These are phyloP conservation scores for Cytospora paraplurivora DNA, from an alignment of 2,329 filamentous ascomycete species.

Conservation along the genomic window DNA sequence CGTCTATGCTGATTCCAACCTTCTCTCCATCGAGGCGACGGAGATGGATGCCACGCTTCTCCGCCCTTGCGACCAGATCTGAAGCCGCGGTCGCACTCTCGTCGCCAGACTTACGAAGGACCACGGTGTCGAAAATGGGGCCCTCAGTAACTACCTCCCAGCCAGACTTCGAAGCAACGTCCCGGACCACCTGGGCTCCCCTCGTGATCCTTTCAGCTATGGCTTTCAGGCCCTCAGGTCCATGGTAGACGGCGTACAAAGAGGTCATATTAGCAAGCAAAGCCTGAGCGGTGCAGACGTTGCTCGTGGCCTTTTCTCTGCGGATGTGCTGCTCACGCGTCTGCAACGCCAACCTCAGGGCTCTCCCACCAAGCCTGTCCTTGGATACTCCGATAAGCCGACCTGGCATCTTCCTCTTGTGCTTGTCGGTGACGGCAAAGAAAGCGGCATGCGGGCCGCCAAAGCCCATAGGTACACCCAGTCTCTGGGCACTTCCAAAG, in stretches of 20 bases:
- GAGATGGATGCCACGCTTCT: slow-evolving; percentile 59
- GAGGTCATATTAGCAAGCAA: slow-evolving; percentile 94
- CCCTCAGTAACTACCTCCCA: slow-evolving; percentile 26
- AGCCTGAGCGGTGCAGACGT: slow-evolving; percentile 95
- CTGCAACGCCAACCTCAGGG: slow-evolving; percentile 82
- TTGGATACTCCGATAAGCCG: slow-evolving; percentile 90
- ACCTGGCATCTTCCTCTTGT: slow-evolving; percentile 93
- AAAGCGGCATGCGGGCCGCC: slow-evolving; percentile 97
- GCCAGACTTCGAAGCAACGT: slow-evolving; percentile 19
- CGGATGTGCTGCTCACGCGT: slow-evolving; percentile 96
- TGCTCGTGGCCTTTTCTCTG: slow-evolving; percentile 95
- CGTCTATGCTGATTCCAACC: slow-evolving; percentile 77
- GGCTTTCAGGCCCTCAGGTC: slow-evolving; percentile 76
- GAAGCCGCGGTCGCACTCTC: slow-evolving; percentile 47
- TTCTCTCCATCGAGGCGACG: slow-evolving; percentile 61
- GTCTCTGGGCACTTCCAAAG: slow-evolving; percentile 88
- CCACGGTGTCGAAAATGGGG: slow-evolving; percentile 75
- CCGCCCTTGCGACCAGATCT: slow-evolving; percentile 48
- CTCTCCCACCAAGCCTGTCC: slow-evolving; percentile 79
- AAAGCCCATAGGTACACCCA: slow-evolving; percentile 89
- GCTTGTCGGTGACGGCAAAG: slow-evolving; percentile 87
- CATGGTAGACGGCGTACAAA: slow-evolving; percentile 93
- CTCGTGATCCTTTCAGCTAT: slow-evolving; percentile 80
- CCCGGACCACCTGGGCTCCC: slow-evolving; percentile 63
- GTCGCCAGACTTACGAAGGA: slow-evolving; percentile 59